These are phyloP conservation scores for Liriodendron chinense DNA, from an alignment of 164 flowering plant species.

Conservation along the genomic window DNA sequence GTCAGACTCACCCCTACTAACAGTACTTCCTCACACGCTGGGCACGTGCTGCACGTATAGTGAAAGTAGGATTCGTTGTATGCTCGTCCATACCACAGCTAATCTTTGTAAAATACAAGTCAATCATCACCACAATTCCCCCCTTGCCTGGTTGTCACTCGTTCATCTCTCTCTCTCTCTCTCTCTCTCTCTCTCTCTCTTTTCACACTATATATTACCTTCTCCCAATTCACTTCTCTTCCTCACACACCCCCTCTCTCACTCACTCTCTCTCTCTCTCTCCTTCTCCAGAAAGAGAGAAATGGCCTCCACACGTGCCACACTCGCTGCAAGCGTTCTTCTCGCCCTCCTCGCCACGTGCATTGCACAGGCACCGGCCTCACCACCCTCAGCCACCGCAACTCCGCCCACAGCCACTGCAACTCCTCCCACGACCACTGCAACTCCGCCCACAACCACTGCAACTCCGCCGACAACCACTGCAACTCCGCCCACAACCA, in stretches of 20 bases:
- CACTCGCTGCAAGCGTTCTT: constrained; percentile 19
- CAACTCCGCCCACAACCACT: not conserved
- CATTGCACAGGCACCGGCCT: constrained; percentile 20
- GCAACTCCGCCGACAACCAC: constrained; percentile 6
- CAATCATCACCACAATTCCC: not conserved
- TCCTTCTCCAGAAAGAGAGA: not conserved
- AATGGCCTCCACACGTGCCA: constrained; percentile 39
- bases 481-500: constrained; percentile 7
- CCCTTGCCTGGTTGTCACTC: constrained; percentile 9
- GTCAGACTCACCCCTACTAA: no score
- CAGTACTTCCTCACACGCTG: no score
- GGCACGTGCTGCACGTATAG: no score
- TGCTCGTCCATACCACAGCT: no score
- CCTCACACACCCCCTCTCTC: not conserved
- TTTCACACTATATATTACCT: constrained; percentile 8
- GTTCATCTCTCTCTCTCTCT: not conserved
- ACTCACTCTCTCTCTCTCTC: constrained; percentile 1
- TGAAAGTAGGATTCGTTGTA: no score
- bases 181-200: not conserved
- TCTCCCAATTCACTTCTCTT: not conserved
- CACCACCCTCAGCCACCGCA: not conserved
- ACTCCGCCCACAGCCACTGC: constrained; percentile 6
- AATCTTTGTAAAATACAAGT: not conserved
- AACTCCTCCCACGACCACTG: not conserved
- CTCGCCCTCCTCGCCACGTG: constrained; percentile 24